A percentile compares a stretch with the other conserved stretches of the same genome.
phyloP scores from a whole-genome alignment of 495 filamentous ascomycete genomes.

The Podospora anserina region DNA sequence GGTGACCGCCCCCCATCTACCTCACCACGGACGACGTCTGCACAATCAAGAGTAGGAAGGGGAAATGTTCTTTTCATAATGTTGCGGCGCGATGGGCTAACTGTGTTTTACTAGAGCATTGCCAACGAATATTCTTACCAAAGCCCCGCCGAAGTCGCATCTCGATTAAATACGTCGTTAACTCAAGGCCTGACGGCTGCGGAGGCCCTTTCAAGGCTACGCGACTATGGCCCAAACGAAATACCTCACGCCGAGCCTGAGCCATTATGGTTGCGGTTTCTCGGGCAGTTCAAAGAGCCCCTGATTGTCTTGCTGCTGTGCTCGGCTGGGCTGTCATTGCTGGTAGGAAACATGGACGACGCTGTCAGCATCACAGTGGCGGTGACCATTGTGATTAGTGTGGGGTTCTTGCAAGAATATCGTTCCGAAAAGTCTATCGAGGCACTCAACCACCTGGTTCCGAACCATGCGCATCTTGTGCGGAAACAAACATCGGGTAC shows the following conservation, averaged over 20 bases:
- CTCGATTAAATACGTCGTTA: slow-evolving; percentile 77
- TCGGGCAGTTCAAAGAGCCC: slow-evolving; percentile 95
- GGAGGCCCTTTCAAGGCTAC: slow-evolving; percentile 74
- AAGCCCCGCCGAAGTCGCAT: slow-evolving; percentile 71
- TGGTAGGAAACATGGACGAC: slow-evolving; percentile 95
- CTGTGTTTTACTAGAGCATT: slow-evolving; percentile 31
- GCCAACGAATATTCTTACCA: slow-evolving; percentile 58
- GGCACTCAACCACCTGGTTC: slow-evolving; percentile 87
- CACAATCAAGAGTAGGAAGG: slow-evolving; percentile 42
- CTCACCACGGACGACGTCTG: slow-evolving; percentile 42
- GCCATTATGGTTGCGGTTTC: slow-evolving; percentile 88
- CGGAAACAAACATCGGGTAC: slow-evolving; percentile 50
- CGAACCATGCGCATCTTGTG: slow-evolving; percentile 89
- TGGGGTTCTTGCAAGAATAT: slow-evolving; percentile 97
- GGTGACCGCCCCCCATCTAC: slow-evolving; percentile 34
- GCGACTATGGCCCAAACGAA: slow-evolving; percentile 86
- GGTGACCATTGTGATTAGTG: slow-evolving; percentile 93
- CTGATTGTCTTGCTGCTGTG: slow-evolving; percentile 83
- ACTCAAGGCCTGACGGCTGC: slow-evolving; percentile 72
- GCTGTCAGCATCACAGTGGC: slow-evolving; percentile 92
- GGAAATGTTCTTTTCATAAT: background rate
- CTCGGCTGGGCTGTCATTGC: slow-evolving; percentile 82
- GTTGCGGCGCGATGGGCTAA: slow-evolving; percentile 12
- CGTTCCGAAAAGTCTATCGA: slow-evolving; percentile 96
- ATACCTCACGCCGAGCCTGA: slow-evolving; percentile 91